Conservation (phyloP, 305 asterid species). For the Fraxinus velutina region DNA sequence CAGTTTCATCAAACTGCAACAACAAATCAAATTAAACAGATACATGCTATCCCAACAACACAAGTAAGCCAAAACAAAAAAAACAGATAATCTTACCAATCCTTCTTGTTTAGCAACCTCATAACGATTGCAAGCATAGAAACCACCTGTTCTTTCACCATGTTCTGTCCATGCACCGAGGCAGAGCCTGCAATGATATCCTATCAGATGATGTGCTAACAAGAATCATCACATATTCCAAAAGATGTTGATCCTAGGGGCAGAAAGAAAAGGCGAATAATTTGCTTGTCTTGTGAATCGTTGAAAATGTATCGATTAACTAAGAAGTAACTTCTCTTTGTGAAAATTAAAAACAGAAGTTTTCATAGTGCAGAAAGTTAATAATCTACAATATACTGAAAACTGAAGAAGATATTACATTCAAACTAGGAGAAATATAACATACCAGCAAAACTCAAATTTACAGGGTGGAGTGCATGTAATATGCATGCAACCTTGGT, state of each 20-base stretch:
- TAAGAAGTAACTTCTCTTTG: not conserved
- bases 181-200: constrained; percentile 69
- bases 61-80: not conserved
- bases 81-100: constrained; percentile 50
- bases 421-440: constrained; percentile 19
- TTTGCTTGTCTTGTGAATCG: not conserved
- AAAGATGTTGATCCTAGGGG: constrained; percentile 20
- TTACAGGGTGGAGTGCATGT: constrained; percentile 94
- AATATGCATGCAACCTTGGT: constrained; percentile 95
- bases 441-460: constrained; percentile 95
- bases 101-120: constrained; percentile 80
- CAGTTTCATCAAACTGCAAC: constrained; percentile 77
- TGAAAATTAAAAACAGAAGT: not conserved
- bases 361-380: constrained; percentile 18
- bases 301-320: constrained; percentile 15
- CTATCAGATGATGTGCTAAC: constrained; percentile 29
- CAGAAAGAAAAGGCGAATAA: constrained; percentile 6
- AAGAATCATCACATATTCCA: constrained; percentile 12
- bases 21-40: constrained; percentile 27
- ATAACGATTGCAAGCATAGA: constrained; percentile 81
- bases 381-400: not conserved
- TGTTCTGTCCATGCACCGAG: constrained; percentile 85
- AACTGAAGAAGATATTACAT: not conserved
- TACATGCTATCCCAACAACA: constrained; percentile 24
- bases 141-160: constrained; percentile 77